Evolutionary conservation across 148 eudicot genomes (phyloP).

Genomic region (Spergularia marina): DNA sequence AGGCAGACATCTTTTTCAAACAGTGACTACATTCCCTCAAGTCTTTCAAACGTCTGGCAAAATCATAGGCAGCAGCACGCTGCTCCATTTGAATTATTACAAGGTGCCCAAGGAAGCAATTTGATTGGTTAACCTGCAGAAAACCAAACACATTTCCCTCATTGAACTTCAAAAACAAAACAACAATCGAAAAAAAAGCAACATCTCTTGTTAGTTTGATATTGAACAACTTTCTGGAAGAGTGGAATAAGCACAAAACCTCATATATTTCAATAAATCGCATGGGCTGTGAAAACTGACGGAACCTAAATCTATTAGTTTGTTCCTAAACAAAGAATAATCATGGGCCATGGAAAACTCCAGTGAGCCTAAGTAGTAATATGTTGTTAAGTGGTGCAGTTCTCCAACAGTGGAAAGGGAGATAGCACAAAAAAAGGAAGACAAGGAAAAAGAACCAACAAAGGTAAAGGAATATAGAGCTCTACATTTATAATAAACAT

Average conservation of each 20-base stretch:
- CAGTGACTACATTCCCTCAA: slow-evolving; percentile 40
- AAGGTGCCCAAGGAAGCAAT: slow-evolving; percentile 79
- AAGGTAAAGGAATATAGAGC: too few relatives aligned
- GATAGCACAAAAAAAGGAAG: too few relatives aligned
- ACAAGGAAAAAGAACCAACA: too few relatives aligned
- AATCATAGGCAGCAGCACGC: slow-evolving; percentile 64
- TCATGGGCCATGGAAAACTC: too few relatives aligned
- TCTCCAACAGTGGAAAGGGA: too few relatives aligned
- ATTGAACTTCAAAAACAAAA: neutral
- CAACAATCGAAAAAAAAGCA: neutral
- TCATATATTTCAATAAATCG: too few relatives aligned
- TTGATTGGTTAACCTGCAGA: slow-evolving; percentile 64
- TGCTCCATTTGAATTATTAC: slow-evolving; percentile 77
- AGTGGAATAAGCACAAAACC: neutral
- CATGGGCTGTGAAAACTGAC: too few relatives aligned
- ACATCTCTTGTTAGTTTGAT: neutral
- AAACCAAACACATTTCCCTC: slow-evolving; percentile 1
- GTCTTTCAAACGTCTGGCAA: slow-evolving; percentile 36
- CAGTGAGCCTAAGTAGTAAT: too few relatives aligned
- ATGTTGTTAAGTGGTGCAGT: too few relatives aligned
- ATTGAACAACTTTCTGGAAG: neutral
- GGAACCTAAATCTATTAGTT: too few relatives aligned
- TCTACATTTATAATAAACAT: too few relatives aligned
- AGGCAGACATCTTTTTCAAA: slow-evolving; percentile 37
- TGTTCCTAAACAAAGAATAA: too few relatives aligned